Evolutionary conservation across 805 yeast species (phyloP).

Genomic region (Candida verbasci): DNA sequence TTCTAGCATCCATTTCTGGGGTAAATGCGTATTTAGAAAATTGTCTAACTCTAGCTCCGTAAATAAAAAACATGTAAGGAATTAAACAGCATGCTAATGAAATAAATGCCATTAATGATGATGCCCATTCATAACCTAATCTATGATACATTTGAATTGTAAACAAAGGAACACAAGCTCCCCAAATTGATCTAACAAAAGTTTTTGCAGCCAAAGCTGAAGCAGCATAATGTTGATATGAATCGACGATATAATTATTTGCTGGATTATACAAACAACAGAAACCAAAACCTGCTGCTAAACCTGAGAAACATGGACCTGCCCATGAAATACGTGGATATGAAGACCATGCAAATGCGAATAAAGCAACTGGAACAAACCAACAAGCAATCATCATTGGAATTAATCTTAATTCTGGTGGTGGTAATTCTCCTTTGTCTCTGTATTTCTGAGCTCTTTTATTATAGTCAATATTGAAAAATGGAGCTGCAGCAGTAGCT

Average conservation of each 20-base stretch:
- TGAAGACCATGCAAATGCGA: slow-evolving; percentile 36
- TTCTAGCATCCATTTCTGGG: slow-evolving; percentile 24
- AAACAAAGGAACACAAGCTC: slow-evolving; percentile 54
- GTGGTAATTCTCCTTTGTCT: slow-evolving; percentile 33
- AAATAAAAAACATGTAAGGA: slow-evolving; percentile 41
- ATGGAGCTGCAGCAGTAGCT: slow-evolving; percentile 25
- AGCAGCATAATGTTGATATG: no score
- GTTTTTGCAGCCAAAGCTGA: no score
- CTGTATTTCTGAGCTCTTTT: slow-evolving; percentile 30
- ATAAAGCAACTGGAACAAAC: slow-evolving; percentile 32
- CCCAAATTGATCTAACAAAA: slow-evolving; percentile 35
- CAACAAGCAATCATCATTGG: slow-evolving; percentile 38
- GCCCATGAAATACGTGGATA: slow-evolving; percentile 33
- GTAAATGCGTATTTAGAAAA: slow-evolving; percentile 63
- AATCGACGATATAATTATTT: slow-evolving; percentile 35
- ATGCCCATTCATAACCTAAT: slow-evolving; percentile 50
- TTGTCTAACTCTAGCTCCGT: slow-evolving; percentile 41
- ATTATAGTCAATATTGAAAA: slow-evolving; percentile 30
- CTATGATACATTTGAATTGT: slow-evolving; percentile 60
- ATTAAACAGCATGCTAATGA: slow-evolving; percentile 49
- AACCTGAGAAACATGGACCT: slow-evolving; percentile 33
- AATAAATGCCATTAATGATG: slow-evolving; percentile 48
- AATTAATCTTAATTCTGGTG: slow-evolving; percentile 34
- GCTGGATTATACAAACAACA: slow-evolving; percentile 34
- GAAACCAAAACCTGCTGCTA: slow-evolving; percentile 33